Evolutionary conservation across 2,329 filamentous ascomycete genomes (phyloP), one percentile per base, ranked within the genome.

Genomic region (Penicillium sp.): DNA sequence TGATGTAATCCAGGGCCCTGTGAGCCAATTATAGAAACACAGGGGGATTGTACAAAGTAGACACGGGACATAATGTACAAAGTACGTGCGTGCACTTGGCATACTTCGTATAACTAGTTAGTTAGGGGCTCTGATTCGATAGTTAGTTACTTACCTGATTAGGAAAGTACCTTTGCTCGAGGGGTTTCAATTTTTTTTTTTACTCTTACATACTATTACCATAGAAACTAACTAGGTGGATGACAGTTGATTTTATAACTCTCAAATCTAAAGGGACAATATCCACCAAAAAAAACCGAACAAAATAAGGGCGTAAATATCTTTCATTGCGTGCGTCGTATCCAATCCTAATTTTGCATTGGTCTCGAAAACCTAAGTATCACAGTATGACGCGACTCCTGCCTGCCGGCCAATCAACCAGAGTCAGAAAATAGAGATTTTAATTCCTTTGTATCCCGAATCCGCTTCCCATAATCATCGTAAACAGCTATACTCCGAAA

Each of bases 401-500:
- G 58, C 51, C 52, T 48, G 57, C 59, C 42, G 29, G 54, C 33
- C 45, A 33, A 49, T 36, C 19, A 55, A 19, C 42, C 48, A 27
- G 38, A 51, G 31, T 55, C 52, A 53, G 53, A 54, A 60, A 61
- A 58, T 58, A 58, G 56, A 61, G 63, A 62, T 67, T 67, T 66
- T 66, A 57, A 59, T 67, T 62, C 57, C 60, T 61, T 62, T 59
- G 50, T 65, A 54, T 59, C 54, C 59, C 43, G 29, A 49, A 59
- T 49, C 57, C 63, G 49, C 61, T 53, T 66, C 61, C 63, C 65
- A 59, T 67, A 64, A 59, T 63, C 62, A 55, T 67, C 64, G 57
- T 67, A 63, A 67, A 65, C 61, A 64, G 58, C 57, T 60, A 42
- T 49, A 49, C 31, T 38, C 42, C 43, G 38, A 53, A 36, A 36